Evolutionary conservation across 768 basidiomycete species (phyloP), one percentile per base, ranked within the genome.

Genomic region (Rhodosporidiobolus odoratus): DNA sequence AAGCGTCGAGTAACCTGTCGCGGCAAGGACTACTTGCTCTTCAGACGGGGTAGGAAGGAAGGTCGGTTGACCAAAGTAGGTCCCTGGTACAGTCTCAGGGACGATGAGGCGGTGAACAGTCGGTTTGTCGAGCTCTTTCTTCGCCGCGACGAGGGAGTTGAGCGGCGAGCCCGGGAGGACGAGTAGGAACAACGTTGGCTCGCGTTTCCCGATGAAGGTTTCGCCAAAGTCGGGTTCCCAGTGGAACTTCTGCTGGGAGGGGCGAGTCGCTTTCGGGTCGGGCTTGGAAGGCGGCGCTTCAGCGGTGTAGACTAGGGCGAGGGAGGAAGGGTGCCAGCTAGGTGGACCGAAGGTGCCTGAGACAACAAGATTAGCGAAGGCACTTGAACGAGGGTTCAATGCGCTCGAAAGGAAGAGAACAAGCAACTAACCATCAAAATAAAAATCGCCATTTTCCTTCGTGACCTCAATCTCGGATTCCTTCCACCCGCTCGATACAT

Each of bases 151-250:
- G 69, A 32, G 27, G 0, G 27, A 21, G 32, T 35, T 37, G 48
- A 65, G 25, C 47, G 69, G 56, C 40, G 73, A 43, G 47, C 23
- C 62, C 19, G 80, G 73, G 84, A 86, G 87, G 16, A 79, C 80
- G 58, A 87, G 82, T 19, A 89, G 59, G 75, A 86, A 89, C 12
- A 85, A 78, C 12, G 41, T 79, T 1, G 89, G 86, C 7, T 80
- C 79, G 67, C 82, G 84, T 76, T 83, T 86, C 7, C 83, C 84
- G 7, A 77, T 76, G n/a, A 87, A 76, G 9, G 83, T 83, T 78
- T 90, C 89, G 0, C 89, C 89, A 68, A 88, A 85, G 54, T 84
- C 81, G 8, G 88, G 87, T 1, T 75, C 80, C 76, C 83, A 89
- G 34, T 81, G 79, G 71, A 86, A 88, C 63, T 84, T 65, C 32